These are phyloP conservation scores for Penicillium tannophilum DNA, from an alignment of 495 filamentous ascomycete genomes.

Conservation along the genomic window DNA sequence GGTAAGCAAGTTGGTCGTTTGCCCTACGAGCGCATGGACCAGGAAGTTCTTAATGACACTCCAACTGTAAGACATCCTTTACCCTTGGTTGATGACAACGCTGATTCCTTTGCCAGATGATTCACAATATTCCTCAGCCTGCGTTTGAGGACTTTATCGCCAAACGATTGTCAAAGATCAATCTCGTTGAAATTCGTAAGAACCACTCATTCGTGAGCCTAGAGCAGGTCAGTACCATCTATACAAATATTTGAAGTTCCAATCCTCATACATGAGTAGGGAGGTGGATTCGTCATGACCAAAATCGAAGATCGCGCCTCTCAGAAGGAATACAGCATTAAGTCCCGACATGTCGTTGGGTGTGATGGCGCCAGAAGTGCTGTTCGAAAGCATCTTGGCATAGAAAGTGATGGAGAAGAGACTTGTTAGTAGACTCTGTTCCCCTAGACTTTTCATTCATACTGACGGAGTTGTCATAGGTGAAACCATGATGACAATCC, in stretches of 20 bases:
- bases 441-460: slow-evolving; percentile 21
- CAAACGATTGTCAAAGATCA: slow-evolving; percentile 6
- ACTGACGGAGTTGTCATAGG: slow-evolving; percentile 15
- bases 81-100: background rate
- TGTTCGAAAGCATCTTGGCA: slow-evolving; percentile 33
- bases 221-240: slow-evolving; percentile 17
- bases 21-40: slow-evolving; percentile 37
- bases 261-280: slow-evolving; percentile 12
- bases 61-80: slow-evolving; percentile 21
- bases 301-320: slow-evolving; percentile 23
- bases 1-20: slow-evolving; percentile 29
- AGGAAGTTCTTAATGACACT: slow-evolving; percentile 27
- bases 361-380: slow-evolving; percentile 43
- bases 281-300: slow-evolving; percentile 19
- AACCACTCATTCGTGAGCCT: slow-evolving; percentile 24
- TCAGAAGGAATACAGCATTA: slow-evolving; percentile 19
- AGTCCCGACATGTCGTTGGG: slow-evolving; percentile 32
- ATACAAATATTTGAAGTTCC: background rate
- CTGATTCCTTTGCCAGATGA: slow-evolving; percentile 26
- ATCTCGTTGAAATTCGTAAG: slow-evolving; percentile 24
- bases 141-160: slow-evolving; percentile 23
- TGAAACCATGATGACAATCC: slow-evolving; percentile 51
- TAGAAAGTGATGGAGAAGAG: slow-evolving; percentile 42
- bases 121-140: slow-evolving; percentile 38
- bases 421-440: slow-evolving; percentile 1